These are phyloP conservation scores for Chenopodium berlandieri DNA, from an alignment of 148 eudicot species.

Conservation along the genomic window DNA sequence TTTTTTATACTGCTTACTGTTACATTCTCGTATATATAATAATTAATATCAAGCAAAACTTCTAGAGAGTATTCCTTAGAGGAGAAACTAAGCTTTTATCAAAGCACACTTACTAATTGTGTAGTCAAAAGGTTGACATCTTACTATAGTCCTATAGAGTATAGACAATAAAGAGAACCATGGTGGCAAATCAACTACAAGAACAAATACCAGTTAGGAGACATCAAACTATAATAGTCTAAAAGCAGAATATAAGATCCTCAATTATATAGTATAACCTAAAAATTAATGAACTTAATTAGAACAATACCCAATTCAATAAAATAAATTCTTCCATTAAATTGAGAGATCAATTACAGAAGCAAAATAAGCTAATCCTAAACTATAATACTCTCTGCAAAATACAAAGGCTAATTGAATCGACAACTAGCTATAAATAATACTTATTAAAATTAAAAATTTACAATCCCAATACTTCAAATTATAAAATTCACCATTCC, in stretches of 20 bases:
- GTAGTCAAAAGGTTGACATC: slow-evolving; percentile 79
- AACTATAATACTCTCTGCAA: too few species aligned
- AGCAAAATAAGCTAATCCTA: too few species aligned
- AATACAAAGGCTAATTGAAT: background rate
- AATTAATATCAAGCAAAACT: background rate
- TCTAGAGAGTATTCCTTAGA: background rate
- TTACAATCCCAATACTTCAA: background rate
- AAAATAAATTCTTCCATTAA: background rate
- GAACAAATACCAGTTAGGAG: slow-evolving; percentile 13
- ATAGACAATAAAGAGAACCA: slow-evolving; percentile 81
- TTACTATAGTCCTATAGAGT: slow-evolving; percentile 62
- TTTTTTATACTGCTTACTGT: too few species aligned
- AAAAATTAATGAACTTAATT: background rate
- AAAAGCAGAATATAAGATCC: background rate
- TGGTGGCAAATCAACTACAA: slow-evolving; percentile 89
- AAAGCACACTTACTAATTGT: slow-evolving; percentile 16
- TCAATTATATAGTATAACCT: background rate
- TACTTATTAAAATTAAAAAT: background rate
- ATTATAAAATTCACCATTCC: background rate
- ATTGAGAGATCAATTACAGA: background rate
- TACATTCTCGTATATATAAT: too few species aligned
- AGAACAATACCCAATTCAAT: background rate
- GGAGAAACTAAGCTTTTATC: slow-evolving; percentile 6
- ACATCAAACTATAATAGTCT: background rate
- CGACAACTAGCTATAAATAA: background rate